Evolutionary conservation across 2,329 filamentous ascomycete species (phyloP).

Genomic region (Penicillium janthinellum): DNA sequence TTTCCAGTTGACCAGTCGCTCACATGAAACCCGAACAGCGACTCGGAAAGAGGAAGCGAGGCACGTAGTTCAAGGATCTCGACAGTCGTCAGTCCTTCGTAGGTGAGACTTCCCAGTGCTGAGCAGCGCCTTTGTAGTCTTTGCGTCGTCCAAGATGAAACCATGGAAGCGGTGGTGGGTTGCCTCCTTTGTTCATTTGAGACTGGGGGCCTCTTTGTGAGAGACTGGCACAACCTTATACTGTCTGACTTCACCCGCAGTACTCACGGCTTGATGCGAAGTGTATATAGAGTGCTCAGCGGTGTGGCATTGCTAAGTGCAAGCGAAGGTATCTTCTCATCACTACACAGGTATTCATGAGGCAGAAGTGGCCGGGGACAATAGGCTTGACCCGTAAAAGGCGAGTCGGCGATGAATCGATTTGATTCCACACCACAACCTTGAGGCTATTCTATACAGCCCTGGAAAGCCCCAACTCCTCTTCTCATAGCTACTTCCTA

Average conservation of each 20-base stretch:
- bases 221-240: neutral
- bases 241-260: no score
- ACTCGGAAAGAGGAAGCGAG: neutral
- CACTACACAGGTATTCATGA: no score
- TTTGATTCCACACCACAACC: no score
- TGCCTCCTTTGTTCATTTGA: slow-evolving; percentile 8
- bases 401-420: no score
- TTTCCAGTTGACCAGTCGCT: neutral
- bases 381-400: no score
- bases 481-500: no score
- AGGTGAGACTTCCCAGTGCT: neutral
- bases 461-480: no score
- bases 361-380: no score
- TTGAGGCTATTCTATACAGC: no score
- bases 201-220: neutral
- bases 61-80: neutral
- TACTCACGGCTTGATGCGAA: no score
- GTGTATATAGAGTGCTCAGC: neutral
- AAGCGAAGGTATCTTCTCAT: no score
- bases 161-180: slow-evolving; percentile 7
- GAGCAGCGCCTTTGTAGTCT: neutral
- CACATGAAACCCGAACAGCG: neutral
- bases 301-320: no score
- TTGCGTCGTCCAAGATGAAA: slow-evolving; percentile 7
- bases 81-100: neutral